Conservation (phyloP, 2,329 filamentous ascomycete species). For the Apiospora saccharicola region DNA sequence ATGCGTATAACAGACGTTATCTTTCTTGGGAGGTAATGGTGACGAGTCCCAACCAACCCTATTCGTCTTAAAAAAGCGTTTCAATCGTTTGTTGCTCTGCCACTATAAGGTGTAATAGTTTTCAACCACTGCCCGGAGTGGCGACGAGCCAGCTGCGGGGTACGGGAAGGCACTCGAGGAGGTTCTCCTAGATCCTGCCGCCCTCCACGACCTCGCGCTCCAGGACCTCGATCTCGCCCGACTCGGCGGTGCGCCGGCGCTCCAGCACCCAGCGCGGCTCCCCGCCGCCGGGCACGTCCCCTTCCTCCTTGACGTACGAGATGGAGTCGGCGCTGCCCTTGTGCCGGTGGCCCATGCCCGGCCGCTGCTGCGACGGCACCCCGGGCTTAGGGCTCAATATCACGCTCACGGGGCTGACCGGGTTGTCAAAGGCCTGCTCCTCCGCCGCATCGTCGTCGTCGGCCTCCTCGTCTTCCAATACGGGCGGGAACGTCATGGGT, state of each 20-base stretch:
- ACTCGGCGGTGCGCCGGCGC: constrained; percentile 69
- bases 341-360: constrained; percentile 45
- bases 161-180: not conserved
- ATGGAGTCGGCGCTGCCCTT: constrained; percentile 71
- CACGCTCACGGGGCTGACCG: constrained; percentile 29
- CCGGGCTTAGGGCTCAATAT: constrained; percentile 26
- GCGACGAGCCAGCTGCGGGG: not conserved
- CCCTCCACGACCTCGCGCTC: constrained; percentile 70
- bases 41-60: not conserved
- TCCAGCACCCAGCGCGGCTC: constrained; percentile 75
- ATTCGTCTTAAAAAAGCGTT: not conserved
- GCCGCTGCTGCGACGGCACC: constrained; percentile 38
- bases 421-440: not conserved
- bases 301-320: constrained; percentile 71
- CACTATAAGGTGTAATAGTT: not conserved
- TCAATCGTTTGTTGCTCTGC: not conserved
- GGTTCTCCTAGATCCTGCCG: constrained; percentile 44
- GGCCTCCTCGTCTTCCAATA: constrained; percentile 50
- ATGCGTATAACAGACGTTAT: not conserved
- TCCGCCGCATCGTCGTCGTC: not conserved
- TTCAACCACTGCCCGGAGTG: not conserved
- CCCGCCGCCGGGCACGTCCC: constrained; percentile 48
- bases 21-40: not conserved
- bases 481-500: constrained; percentile 43
- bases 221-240: constrained; percentile 70